These are phyloP conservation scores for Podila horticola DNA, from an alignment of 192 early-diverging fungal genomes.

Conservation along the genomic window DNA sequence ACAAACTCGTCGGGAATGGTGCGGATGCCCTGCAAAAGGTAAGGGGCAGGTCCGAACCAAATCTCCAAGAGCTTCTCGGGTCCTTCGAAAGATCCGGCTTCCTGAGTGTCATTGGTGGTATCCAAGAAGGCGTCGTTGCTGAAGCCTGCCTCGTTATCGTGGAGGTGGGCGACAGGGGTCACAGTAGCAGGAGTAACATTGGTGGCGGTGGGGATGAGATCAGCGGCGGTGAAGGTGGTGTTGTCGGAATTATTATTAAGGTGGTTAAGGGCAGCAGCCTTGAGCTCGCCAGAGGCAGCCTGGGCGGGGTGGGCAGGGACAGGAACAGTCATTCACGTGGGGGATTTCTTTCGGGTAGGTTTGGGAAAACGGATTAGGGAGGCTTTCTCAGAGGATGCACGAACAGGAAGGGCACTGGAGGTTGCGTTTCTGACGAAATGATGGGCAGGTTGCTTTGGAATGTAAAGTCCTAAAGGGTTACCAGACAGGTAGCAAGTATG, in stretches of 20 bases:
- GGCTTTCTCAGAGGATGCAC: slow-evolving; percentile 56
- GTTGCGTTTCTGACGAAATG: slow-evolving; percentile 56
- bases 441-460: slow-evolving; percentile 53
- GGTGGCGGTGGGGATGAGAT: slow-evolving; percentile 7
- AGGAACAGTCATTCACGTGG: slow-evolving; percentile 58
- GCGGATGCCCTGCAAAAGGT: slow-evolving; percentile 43
- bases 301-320: slow-evolving; percentile 46
- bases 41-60: slow-evolving; percentile 84
- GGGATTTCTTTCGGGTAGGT: slow-evolving; percentile 43
- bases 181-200: slow-evolving; percentile 1
- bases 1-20: slow-evolving; percentile 25
- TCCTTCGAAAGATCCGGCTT: slow-evolving; percentile 84
- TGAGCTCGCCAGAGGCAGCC: slow-evolving; percentile 44
- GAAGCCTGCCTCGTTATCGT: slow-evolving; percentile 44
- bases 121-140: slow-evolving; percentile 45
- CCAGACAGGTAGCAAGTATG: neutral
- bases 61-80: slow-evolving; percentile 98
- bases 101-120: slow-evolving; percentile 46
- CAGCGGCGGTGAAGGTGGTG: slow-evolving; percentile 10
- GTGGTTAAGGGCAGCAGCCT: slow-evolving; percentile 44
- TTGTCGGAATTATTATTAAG: slow-evolving; percentile 33
- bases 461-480: slow-evolving; percentile 47
- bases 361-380: slow-evolving; percentile 52
- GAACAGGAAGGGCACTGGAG: slow-evolving; percentile 51
- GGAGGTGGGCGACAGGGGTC: slow-evolving; percentile 17